Evolutionary conservation across 495 filamentous ascomycete genomes (phyloP).

Genomic region (Physcia stellaris): DNA sequence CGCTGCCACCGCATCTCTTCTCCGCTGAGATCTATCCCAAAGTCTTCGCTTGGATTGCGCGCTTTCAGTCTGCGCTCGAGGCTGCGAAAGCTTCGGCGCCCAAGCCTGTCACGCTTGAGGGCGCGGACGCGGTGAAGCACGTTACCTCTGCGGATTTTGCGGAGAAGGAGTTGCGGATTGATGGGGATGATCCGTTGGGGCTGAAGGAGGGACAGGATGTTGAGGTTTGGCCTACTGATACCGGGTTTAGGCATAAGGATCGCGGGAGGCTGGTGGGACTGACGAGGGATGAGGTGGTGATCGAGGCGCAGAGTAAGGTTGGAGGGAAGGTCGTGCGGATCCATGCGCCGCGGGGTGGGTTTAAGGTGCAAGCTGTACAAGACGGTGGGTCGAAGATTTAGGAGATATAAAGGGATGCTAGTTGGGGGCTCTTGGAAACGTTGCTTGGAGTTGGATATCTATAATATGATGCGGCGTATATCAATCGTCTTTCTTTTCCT

Average conservation of each 20-base stretch:
- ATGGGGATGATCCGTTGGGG: conserved; percentile 26
- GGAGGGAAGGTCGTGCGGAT: conserved; percentile 29
- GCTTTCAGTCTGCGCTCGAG: conserved; percentile 29
- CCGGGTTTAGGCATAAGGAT: conserved; percentile 40
- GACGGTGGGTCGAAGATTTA: conserved; percentile 10
- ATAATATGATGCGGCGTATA: too few species aligned
- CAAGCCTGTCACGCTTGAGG: conserved; percentile 25
- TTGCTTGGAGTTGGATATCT: too few species aligned
- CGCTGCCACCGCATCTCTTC: conserved; percentile 29
- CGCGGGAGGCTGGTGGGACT: conserved; percentile 34
- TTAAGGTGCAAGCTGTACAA: conserved; percentile 26
- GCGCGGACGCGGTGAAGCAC: conserved; percentile 31
- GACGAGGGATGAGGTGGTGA: conserved; percentile 33
- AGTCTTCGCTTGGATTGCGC: conserved; percentile 39
- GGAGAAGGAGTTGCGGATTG: conserved; percentile 22
- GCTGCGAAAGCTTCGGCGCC: conserved; percentile 14
- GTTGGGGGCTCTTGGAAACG: too few species aligned
- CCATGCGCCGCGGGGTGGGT: conserved; percentile 43
- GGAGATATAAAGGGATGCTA: too few species aligned
- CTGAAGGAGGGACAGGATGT: conserved; percentile 34
- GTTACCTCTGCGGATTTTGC: conserved; percentile 24
- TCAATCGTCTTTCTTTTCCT: too few species aligned
- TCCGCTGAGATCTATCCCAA: conserved; percentile 30
- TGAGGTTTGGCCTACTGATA: conserved; percentile 42
- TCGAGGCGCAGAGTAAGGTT: conserved; percentile 28